Base-by-base conservation (phyloP, 441 rosid species). In the Arabidopsis lyrata region DNA sequence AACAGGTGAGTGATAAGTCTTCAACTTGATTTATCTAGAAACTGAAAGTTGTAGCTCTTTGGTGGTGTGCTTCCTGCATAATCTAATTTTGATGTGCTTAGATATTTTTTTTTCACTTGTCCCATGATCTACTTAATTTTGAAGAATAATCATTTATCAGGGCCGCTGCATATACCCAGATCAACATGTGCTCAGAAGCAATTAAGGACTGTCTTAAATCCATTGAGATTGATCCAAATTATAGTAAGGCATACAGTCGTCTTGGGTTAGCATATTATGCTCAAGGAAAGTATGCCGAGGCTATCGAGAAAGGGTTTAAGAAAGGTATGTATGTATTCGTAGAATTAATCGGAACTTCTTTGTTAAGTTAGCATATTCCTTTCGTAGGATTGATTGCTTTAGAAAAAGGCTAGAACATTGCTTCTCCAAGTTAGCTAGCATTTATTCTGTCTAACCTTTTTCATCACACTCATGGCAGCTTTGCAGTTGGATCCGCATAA, bases 81-180 rank as follows among this genome's bases (percentile, higher is more conserved):
- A 36, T 63, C 55, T 70, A 44, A 47, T 54, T 66, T 63, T 12
- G 29, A 57, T 38, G 22, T 54, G 48, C 50, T 66, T 60, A 36
- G 27, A 36, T 20, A 54, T 63, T 32, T 78, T 45, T 45, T 62
- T 36, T 63, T 31, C 31, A 38, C 24, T 64, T 64, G 24, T 31
- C 64, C 44, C 62, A 22, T 38, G 42, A 8, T 63, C 5, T 54
- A 32, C 32, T 22, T n/a, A n/a, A n/a, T 36, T 36, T 6, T 16
- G 2, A 41, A 42, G 8, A 39, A 32, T 24, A 24, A 16, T 45
- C 54, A 60, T 74, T 29, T 67, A 44, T 68, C 84, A 90, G 96
- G 95, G 96, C 94, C 6, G 93, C 96, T 78, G 97, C 97, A 64
- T 90, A 85, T 80, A 91, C 96, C 38, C 95, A 88, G 82, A 75